phyloP scores from a whole-genome alignment of 2,329 filamentous ascomycete species.

The Lachnellula subtilissima region DNA sequence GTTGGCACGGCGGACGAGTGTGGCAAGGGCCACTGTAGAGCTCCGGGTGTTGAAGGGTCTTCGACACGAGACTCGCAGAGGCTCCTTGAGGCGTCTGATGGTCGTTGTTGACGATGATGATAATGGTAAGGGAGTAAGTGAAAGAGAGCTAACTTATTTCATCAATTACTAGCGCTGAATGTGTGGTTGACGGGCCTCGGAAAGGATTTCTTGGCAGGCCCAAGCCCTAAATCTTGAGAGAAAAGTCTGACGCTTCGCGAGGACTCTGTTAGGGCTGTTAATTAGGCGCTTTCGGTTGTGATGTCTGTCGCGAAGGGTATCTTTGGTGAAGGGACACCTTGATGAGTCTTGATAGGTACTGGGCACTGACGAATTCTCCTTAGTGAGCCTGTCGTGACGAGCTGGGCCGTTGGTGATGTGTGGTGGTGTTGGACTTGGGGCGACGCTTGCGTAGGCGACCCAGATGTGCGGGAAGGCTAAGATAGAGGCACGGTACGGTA shows the following conservation, averaged over 20 bases:
- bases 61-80: slow-evolving; percentile 2
- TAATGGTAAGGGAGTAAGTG: slow-evolving; percentile 6
- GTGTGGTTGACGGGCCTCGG: slow-evolving; percentile 10
- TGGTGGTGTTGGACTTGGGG: slow-evolving; percentile 6
- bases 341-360: too few species aligned
- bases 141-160: slow-evolving; percentile 20
- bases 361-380: not conserved
- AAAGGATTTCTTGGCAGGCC: slow-evolving; percentile 14
- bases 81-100: not conserved
- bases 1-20: slow-evolving; percentile 1
- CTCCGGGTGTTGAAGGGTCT: slow-evolving; percentile 8
- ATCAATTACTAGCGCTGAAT: slow-evolving; percentile 18
- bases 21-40: slow-evolving; percentile 2
- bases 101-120: slow-evolving; percentile 5
- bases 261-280: not conserved
- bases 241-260: not conserved
- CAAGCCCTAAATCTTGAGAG: slow-evolving; percentile 1
- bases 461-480: slow-evolving; percentile 22
- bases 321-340: not conserved
- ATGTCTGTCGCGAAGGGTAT: not conserved
- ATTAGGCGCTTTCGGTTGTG: not conserved
- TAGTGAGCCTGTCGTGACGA: not conserved
- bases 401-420: slow-evolving; percentile 8
- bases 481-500: slow-evolving; percentile 12
- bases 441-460: slow-evolving; percentile 27